phyloP scores from a whole-genome alignment of 352 stramenopile genomes.

The Globisporangium splendens region DNA sequence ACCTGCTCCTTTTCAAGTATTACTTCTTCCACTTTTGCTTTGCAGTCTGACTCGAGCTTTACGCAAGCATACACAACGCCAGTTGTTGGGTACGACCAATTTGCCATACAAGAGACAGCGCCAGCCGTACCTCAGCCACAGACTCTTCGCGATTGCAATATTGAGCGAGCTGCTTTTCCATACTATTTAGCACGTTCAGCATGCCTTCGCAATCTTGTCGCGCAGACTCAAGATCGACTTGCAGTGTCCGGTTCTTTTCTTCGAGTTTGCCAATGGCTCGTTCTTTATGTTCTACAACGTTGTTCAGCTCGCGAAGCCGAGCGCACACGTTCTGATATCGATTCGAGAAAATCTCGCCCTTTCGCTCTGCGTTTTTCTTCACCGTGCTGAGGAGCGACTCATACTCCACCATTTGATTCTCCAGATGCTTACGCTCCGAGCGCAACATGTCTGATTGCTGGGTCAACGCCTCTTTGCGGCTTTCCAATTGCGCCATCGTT shows the following conservation, averaged over 20 bases:
- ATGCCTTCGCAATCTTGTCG: constrained; percentile 81
- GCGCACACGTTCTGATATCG: constrained; percentile 75
- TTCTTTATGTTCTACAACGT: constrained; percentile 50
- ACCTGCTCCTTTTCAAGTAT: constrained; percentile 80
- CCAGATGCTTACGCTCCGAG: constrained; percentile 29
- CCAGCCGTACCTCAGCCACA: constrained; percentile 47
- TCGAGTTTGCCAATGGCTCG: constrained; percentile 50
- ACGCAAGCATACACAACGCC: not conserved
- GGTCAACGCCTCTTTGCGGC: constrained; percentile 37
- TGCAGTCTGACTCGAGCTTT: constrained; percentile 71
- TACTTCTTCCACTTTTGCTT: constrained; percentile 61
- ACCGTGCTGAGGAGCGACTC: constrained; percentile 52
- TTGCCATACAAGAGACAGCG: not conserved
- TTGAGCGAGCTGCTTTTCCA: constrained; percentile 82
- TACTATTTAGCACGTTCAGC: constrained; percentile 74
- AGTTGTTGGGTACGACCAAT: not conserved
- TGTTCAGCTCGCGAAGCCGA: constrained; percentile 59
- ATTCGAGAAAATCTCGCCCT: constrained; percentile 52
- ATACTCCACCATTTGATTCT: constrained; percentile 62
- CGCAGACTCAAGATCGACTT: constrained; percentile 59
- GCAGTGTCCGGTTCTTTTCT: constrained; percentile 30
- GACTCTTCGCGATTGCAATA: constrained; percentile 73
- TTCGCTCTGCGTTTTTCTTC: constrained; percentile 54
- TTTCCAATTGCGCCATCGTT: constrained; percentile 63
- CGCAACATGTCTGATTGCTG: constrained; percentile 32